Percentiles rank a stretch among this genome's conserved stretches.
Conservation (phyloP, 257 asterid genomes). For the Jacaranda mimosifolia region DNA sequence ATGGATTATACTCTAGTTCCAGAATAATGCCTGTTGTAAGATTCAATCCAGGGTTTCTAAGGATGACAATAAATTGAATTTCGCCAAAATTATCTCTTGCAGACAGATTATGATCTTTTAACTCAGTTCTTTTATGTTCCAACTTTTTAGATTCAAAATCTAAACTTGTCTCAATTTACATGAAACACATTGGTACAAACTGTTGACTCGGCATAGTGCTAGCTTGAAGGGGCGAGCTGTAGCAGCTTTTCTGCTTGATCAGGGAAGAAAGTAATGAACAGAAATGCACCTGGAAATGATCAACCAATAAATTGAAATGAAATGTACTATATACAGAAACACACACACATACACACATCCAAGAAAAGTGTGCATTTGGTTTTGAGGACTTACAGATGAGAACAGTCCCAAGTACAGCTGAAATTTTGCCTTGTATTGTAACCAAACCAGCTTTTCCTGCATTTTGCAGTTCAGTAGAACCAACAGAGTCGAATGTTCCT, state of each 20-base stretch:
- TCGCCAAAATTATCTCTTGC: not conserved
- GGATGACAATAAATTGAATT: not conserved
- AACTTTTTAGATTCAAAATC: conserved; percentile 7
- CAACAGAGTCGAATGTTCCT: conserved; percentile 86
- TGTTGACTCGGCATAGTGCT: conserved; percentile 31
- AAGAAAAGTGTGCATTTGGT: not conserved
- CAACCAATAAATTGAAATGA: not conserved
- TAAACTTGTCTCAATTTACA: conserved; percentile 26
- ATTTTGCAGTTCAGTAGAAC: conserved; percentile 87
- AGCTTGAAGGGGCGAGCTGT: conserved; percentile 62
- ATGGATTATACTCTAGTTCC: conserved; percentile 29
- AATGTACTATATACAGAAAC: not conserved
- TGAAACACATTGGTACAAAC: not conserved
- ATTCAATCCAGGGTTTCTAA: conserved; percentile 11
- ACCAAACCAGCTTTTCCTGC: conserved; percentile 97
- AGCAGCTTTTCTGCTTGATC: conserved; percentile 89
- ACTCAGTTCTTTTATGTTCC: conserved; percentile 14
- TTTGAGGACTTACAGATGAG: conserved; percentile 72
- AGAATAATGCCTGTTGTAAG: conserved; percentile 29
- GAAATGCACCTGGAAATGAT: conserved; percentile 70
- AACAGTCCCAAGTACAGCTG: conserved; percentile 88
- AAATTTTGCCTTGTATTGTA: conserved; percentile 86
- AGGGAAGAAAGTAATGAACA: conserved; percentile 88
- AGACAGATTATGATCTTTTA: conserved; percentile 3
- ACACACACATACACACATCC: not conserved